Evolutionary conservation across 202 grass and related monocot species (phyloP), one percentile per base, ranked within the genome.

Genomic region (Saccharum hybrid): DNA sequence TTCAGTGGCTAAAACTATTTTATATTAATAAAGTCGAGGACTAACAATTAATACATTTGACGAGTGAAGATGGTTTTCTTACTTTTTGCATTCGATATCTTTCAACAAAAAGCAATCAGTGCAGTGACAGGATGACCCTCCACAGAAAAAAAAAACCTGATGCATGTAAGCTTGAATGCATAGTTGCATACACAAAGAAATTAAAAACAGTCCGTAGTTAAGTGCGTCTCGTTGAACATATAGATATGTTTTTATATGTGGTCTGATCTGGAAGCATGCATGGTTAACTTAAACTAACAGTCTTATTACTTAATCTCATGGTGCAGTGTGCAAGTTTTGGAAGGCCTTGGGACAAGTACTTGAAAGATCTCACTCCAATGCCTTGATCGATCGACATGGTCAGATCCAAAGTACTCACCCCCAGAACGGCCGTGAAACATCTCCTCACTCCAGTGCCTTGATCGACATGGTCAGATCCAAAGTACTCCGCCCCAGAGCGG

Each of bases 351-450:
- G 84, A 92, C 90, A 88, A 97, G 97, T 99, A 99, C 97, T 99
- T 99, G 91, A 97, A 99, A 94, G 93, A 99, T 99, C 97, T 99
- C 97, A 99, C 97, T 99, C 97, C 97, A 91, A 96, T 94, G 93
- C 88, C 88, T 80, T 92, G 57, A 61, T 61, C 21, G 64, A 99
- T 97, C 45, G 97, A 96, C 97, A 99, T 99, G 97, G 97, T 99
- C 84, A 99, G 97, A 99, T 99, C 97, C 88, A 99, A 99, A 99
- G 97, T 99, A 99, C 97, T 99, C 93, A 90, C 80, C 84, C 93
- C 97, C 97, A 86, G 51, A 88, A 84, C 84, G 93, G 93, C 93
- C 91, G 7, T 57, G 7, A 57, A 57, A 61, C 57, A 61, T 19
- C 5, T 59, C 8, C 97, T 99, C 97, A 99, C 93, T 99, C 97